phyloP scores from a whole-genome alignment of 1,139 yeast species.

The Diutina rugosa region DNA sequence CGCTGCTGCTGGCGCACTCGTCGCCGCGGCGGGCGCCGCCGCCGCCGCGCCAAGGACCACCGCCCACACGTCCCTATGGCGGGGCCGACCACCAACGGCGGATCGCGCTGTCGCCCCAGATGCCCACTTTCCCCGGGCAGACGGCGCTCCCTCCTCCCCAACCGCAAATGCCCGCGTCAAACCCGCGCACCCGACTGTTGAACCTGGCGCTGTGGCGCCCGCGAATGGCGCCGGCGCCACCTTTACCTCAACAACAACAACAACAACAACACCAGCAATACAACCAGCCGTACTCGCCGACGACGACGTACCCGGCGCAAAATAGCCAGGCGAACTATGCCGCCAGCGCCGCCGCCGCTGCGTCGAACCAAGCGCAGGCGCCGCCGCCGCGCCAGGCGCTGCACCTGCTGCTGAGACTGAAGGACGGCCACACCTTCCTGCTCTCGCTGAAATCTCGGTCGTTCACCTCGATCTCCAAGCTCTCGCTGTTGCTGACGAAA shows the following conservation, averaged over 20 bases:
- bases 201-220: neutral
- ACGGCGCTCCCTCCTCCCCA: neutral
- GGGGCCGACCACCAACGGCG: neutral
- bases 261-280: neutral
- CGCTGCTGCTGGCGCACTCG: neutral
- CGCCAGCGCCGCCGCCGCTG: neutral
- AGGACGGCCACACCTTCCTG: constrained; percentile 20
- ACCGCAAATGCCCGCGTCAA: neutral
- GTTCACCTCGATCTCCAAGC: constrained; percentile 28
- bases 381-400: neutral
- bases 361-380: neutral
- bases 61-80: neutral
- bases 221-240: neutral
- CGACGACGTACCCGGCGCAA: no score
- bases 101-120: neutral
- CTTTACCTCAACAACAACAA: neutral
- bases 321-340: neutral
- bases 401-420: neutral
- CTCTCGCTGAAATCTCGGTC: constrained; percentile 31
- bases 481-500: constrained; percentile 27
- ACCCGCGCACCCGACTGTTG: neutral
- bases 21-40: neutral
- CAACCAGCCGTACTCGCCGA: no score
- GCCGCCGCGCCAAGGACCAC: neutral
- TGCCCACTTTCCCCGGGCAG: neutral